These are phyloP conservation scores for Fusarium pseudocircinatum DNA, from an alignment of 2,329 filamentous ascomycete species.

Conservation along the genomic window DNA sequence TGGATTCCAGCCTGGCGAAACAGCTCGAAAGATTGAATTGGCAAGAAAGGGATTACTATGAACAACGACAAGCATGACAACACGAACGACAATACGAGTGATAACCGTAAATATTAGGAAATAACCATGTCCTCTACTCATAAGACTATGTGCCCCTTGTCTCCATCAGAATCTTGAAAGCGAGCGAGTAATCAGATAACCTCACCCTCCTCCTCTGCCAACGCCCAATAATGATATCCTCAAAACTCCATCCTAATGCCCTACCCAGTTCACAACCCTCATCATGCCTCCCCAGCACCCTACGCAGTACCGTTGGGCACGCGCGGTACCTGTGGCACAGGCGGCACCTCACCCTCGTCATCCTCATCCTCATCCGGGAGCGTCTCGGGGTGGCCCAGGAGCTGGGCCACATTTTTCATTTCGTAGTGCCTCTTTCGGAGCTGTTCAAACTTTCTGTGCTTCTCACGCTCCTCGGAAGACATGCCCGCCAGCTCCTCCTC, in stretches of 20 bases:
- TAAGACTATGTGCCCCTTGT: constrained; percentile 24
- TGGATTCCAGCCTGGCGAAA: constrained; percentile 77
- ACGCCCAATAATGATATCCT: constrained; percentile 43
- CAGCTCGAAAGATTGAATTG: constrained; percentile 79
- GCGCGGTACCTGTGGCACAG: constrained; percentile 54
- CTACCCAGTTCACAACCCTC: constrained; percentile 10
- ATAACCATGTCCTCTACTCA: constrained; percentile 29
- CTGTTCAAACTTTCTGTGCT: constrained; percentile 91
- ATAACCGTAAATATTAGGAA: constrained; percentile 26
- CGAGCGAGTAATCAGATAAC: constrained; percentile 24
- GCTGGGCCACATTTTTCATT: constrained; percentile 92
- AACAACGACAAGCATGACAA: not conserved
- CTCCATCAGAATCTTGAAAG: constrained; percentile 29
- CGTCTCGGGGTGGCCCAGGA: constrained; percentile 81
- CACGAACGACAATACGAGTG: not conserved
- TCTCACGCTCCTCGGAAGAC: constrained; percentile 81
- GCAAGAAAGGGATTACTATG: constrained; percentile 79
- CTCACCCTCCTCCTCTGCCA: constrained; percentile 33
- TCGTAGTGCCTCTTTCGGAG: constrained; percentile 97
- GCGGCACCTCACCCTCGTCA: constrained; percentile 60
- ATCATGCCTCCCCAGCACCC: constrained; percentile 9
- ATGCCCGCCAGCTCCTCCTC: constrained; percentile 64
- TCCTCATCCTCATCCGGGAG: constrained; percentile 68
- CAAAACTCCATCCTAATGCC: constrained; percentile 41
- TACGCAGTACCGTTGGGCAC: constrained; percentile 54